These are phyloP conservation scores for Vitis hybrid DNA, from an alignment of 177 flowering plant genomes.

Conservation along the genomic window DNA sequence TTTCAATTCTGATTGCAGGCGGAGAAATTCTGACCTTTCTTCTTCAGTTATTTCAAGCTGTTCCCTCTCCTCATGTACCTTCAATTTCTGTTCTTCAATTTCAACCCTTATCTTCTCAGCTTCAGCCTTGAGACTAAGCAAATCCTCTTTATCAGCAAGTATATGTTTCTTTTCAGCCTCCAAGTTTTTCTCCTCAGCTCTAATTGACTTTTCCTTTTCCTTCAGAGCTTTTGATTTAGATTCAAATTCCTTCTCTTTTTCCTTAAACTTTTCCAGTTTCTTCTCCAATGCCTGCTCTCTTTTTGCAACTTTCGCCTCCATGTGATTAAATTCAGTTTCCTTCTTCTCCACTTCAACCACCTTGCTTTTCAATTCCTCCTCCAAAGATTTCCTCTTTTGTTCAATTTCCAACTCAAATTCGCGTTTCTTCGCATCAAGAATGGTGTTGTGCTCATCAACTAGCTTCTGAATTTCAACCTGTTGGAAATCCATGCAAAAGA, in stretches of 20 bases:
- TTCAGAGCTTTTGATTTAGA: constrained; percentile 43
- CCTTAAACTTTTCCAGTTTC: constrained; percentile 52
- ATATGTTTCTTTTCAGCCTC: constrained; percentile 43
- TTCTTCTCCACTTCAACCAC: constrained; percentile 52
- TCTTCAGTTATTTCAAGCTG: constrained; percentile 58
- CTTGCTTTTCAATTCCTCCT: constrained; percentile 54
- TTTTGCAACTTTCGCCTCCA: constrained; percentile 55
- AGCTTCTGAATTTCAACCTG: constrained; percentile 66
- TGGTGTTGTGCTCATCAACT: constrained; percentile 51
- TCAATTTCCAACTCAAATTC: constrained; percentile 63
- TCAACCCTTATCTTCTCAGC: constrained; percentile 48
- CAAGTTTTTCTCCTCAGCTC: constrained; percentile 49
- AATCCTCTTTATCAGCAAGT: constrained; percentile 37
- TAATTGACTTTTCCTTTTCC: constrained; percentile 53
- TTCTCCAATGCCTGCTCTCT: constrained; percentile 61
- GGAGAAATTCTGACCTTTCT: constrained; percentile 53
- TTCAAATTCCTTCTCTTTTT: constrained; percentile 56
- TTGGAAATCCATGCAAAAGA: not conserved
- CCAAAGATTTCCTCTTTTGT: constrained; percentile 48
- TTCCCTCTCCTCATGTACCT: constrained; percentile 40
- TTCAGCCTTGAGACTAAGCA: constrained; percentile 43
- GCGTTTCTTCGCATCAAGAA: constrained; percentile 43
- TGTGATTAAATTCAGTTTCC: constrained; percentile 53
- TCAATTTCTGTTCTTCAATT: constrained; percentile 40
- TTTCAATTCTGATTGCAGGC: constrained; percentile 59